These are phyloP conservation scores for Hypoxylon sp. DNA, from an alignment of 2,329 filamentous ascomycete species.

Conservation along the genomic window DNA sequence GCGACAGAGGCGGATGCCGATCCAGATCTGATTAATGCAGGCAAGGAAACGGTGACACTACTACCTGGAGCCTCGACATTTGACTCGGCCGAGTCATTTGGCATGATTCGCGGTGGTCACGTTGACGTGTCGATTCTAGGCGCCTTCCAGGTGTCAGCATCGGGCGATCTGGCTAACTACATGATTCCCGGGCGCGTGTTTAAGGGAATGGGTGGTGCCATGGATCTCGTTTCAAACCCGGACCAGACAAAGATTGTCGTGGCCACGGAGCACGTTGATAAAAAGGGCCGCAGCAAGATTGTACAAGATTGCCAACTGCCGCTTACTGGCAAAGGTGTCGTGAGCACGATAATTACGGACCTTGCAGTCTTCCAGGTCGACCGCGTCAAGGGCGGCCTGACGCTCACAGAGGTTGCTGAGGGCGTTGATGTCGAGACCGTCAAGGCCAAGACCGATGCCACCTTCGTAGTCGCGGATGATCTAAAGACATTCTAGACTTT, in stretches of 20 bases:
- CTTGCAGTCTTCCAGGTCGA: conserved; percentile 81
- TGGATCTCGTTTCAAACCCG: conserved; percentile 81
- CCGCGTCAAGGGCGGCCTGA: conserved; percentile 72
- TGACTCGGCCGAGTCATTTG: conserved; percentile 85
- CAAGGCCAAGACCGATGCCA: conserved; percentile 77
- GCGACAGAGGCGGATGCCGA: conserved; percentile 77
- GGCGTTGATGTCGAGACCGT: conserved; percentile 79
- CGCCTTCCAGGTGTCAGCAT: conserved; percentile 83
- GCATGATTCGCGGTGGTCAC: conserved; percentile 88
- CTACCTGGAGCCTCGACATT: conserved; percentile 83
- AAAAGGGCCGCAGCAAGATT: conserved; percentile 77
- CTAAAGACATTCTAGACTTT: conserved; percentile 62
- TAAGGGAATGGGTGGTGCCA: conserved; percentile 88
- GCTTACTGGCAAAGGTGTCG: conserved; percentile 75
- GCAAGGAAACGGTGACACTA: conserved; percentile 89
- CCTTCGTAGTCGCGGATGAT: conserved; percentile 73
- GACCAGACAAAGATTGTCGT: conserved; percentile 81
- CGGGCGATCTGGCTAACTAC: conserved; percentile 88
- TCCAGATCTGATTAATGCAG: conserved; percentile 86
- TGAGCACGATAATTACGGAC: conserved; percentile 81
- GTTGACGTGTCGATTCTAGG: conserved; percentile 88
- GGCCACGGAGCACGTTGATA: conserved; percentile 78
- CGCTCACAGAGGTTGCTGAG: conserved; percentile 79
- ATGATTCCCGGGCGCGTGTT: conserved; percentile 91
- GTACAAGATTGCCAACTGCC: conserved; percentile 75